Evolutionary conservation across 768 basidiomycete species (phyloP).

Genomic region (Russula emetica): DNA sequence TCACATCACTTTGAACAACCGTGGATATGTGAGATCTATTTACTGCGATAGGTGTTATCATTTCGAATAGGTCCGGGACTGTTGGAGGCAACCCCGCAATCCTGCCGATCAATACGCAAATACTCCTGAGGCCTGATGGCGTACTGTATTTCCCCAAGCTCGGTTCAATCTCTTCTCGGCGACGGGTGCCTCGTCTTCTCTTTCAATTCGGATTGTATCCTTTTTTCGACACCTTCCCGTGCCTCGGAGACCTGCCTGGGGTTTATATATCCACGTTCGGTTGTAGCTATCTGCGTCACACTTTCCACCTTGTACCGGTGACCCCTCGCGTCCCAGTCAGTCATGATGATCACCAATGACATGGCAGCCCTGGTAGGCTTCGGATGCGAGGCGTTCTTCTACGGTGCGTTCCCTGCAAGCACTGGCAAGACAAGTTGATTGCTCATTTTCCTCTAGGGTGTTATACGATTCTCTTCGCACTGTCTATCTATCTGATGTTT

Average conservation of each 20-base stretch:
- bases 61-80: no score
- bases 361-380: constrained; percentile 39
- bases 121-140: no score
- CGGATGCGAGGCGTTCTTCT: constrained; percentile 37
- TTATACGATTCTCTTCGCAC: constrained; percentile 8
- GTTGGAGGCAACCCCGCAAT: not conserved
- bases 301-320: not conserved
- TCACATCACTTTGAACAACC: no score
- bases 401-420: constrained; percentile 33
- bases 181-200: not conserved
- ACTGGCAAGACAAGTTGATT: constrained; percentile 22
- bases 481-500: constrained; percentile 9
- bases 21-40: no score
- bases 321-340: not conserved
- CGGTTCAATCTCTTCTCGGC: not conserved
- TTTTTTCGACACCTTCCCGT: not conserved
- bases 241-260: not conserved
- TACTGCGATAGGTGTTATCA: not conserved
- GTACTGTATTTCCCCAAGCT: not conserved
- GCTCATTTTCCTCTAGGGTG: constrained; percentile 3
- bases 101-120: not conserved
- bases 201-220: not conserved
- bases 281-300: not conserved
- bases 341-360: constrained; percentile 33
- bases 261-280: constrained; percentile 6